Percentiles rank a stretch among this genome's conserved stretches.
Evolutionary conservation across 2,329 filamentous ascomycete genomes (phyloP).

Genomic region (Penicillium digitatum): DNA sequence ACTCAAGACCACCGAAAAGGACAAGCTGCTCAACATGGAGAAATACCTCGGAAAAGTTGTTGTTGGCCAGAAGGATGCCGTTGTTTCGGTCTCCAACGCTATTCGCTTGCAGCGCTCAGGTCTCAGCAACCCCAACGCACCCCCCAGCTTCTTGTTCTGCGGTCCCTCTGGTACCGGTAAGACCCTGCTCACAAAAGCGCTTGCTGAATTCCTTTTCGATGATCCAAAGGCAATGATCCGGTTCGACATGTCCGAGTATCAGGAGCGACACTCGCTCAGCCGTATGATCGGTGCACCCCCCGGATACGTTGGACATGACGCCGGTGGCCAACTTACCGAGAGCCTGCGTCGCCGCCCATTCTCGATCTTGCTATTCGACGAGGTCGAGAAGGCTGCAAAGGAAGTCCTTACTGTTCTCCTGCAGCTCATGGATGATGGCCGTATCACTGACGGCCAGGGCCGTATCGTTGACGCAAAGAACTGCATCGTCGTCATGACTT

Average conservation of each 20-base stretch:
- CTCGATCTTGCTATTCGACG: slow-evolving; percentile 95
- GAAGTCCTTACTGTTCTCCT: slow-evolving; percentile 93
- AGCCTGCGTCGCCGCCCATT: slow-evolving; percentile 90
- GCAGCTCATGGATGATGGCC: slow-evolving; percentile 99
- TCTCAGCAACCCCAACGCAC: slow-evolving; percentile 91
- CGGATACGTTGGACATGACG: slow-evolving; percentile 93
- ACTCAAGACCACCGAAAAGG: slow-evolving; percentile 91
- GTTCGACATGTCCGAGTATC: slow-evolving; percentile 99
- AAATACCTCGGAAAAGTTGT: slow-evolving; percentile 77
- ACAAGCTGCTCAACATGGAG: slow-evolving; percentile 98
- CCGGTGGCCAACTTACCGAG: slow-evolving; percentile 93
- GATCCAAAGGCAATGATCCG: slow-evolving; percentile 97
- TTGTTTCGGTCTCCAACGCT: slow-evolving; percentile 87
- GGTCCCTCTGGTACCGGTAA: slow-evolving; percentile 98
- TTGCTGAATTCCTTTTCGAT: slow-evolving; percentile 97
- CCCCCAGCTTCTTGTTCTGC: slow-evolving; percentile 97
- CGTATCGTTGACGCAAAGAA: slow-evolving; percentile 92
- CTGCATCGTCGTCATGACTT: slow-evolving; percentile 99
- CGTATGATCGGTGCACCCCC: slow-evolving; percentile 97
- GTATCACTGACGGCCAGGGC: slow-evolving; percentile 97
- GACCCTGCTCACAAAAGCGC: slow-evolving; percentile 90
- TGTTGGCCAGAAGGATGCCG: slow-evolving; percentile 90
- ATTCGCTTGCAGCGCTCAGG: slow-evolving; percentile 94
- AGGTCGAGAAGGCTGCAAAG: slow-evolving; percentile 98
- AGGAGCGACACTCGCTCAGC: slow-evolving; percentile 90